phyloP scores from a whole-genome alignment of 805 yeast genomes.

The Kluyveromyces dobzhanskii region DNA sequence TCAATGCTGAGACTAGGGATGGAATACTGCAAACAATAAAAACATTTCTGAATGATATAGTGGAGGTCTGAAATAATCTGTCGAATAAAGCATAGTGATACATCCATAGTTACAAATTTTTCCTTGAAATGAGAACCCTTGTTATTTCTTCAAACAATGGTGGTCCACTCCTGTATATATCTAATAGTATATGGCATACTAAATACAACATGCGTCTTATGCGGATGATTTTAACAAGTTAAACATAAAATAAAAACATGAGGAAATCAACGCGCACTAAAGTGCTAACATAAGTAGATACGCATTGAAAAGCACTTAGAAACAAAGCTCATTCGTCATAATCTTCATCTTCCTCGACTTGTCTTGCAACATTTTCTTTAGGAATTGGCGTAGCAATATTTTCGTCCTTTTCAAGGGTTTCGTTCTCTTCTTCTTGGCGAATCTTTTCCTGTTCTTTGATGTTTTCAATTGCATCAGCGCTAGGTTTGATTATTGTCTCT shows the following conservation, averaged over 20 bases:
- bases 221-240: no score
- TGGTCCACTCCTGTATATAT: no score
- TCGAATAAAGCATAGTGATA: neutral
- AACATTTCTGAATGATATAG: slow-evolving; percentile 46
- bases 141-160: no score
- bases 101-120: neutral
- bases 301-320: neutral
- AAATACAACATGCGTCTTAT: neutral
- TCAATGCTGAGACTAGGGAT: slow-evolving; percentile 56
- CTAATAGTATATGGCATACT: neutral
- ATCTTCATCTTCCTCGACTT: slow-evolving; percentile 38
- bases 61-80: slow-evolving; percentile 17
- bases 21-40: slow-evolving; percentile 52
- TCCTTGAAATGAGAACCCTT: no score
- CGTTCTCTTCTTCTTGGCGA: slow-evolving; percentile 30
- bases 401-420: slow-evolving; percentile 12
- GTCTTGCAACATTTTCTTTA: slow-evolving; percentile 27
- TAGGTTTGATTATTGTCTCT: slow-evolving; percentile 25
- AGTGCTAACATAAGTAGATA: no score
- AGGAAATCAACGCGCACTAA: no score
- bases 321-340: slow-evolving; percentile 32
- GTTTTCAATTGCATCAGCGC: slow-evolving; percentile 32
- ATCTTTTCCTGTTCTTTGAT: slow-evolving; percentile 34
- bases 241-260: no score
- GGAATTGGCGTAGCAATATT: slow-evolving; percentile 5